Conservation (phyloP, 495 filamentous ascomycete genomes). For the Penicillium macrosclerotiorum region DNA sequence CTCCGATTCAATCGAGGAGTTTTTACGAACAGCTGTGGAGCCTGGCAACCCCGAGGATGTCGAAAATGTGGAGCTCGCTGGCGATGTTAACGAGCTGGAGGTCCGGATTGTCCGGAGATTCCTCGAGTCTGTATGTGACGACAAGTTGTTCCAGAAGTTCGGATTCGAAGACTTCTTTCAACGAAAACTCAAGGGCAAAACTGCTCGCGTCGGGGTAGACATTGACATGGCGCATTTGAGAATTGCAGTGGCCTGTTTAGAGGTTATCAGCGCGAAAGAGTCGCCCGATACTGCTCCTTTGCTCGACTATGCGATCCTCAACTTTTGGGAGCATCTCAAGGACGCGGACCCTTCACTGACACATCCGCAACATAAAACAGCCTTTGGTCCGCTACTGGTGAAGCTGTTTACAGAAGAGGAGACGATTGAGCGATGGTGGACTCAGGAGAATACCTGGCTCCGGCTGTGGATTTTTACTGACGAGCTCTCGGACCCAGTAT, state of each 20-base stretch:
- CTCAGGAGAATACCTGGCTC: neutral
- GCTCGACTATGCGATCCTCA: neutral
- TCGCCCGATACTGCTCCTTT: neutral
- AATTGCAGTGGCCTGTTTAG: slow-evolving; percentile 4
- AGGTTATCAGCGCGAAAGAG: neutral
- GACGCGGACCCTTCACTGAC: slow-evolving; percentile 9
- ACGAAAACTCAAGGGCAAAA: slow-evolving; percentile 15
- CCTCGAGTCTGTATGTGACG: slow-evolving; percentile 17
- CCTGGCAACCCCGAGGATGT: neutral
- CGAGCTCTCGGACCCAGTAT: neutral
- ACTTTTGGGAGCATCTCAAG: slow-evolving; percentile 9
- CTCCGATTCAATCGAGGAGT: slow-evolving; percentile 15
- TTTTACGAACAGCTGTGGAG: neutral
- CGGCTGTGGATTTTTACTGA: slow-evolving; percentile 14
- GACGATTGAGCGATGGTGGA: slow-evolving; percentile 15
- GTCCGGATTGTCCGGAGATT: slow-evolving; percentile 17
- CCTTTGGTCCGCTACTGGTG: slow-evolving; percentile 14
- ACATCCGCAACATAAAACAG: slow-evolving; percentile 8
- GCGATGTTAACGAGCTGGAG: slow-evolving; percentile 12
- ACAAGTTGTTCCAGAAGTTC: slow-evolving; percentile 16
- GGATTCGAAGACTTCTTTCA: slow-evolving; percentile 22
- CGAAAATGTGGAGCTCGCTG: neutral
- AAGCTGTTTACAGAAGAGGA: slow-evolving; percentile 8
- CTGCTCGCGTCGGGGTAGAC: slow-evolving; percentile 8
- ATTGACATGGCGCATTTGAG: slow-evolving; percentile 7